Conservation (phyloP, 805 yeast genomes). For the Nakazawaea pomicola region DNA sequence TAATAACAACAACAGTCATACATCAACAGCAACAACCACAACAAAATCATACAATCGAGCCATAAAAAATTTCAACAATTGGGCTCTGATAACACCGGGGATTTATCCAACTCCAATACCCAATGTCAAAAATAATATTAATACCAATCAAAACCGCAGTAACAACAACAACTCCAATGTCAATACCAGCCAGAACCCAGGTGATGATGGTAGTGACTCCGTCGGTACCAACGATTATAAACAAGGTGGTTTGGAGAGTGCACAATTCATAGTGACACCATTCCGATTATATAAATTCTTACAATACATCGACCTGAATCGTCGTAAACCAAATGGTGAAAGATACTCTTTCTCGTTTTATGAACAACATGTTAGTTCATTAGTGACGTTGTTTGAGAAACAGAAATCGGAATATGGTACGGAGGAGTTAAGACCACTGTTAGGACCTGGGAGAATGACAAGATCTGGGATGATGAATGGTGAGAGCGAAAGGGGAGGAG, state of each 20-base stretch:
- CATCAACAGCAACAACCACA: background rate
- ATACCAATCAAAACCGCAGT: too few relatives aligned
- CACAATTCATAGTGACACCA: conserved; percentile 13
- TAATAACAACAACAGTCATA: too few relatives aligned
- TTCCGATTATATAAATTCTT: conserved; percentile 5
- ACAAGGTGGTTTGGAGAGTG: too few relatives aligned
- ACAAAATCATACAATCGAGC: conserved; percentile 9
- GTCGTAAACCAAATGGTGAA: conserved; percentile 7
- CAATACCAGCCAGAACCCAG: too few relatives aligned
- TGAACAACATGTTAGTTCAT: conserved; percentile 13
- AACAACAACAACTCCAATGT: too few relatives aligned
- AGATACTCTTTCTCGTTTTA: conserved; percentile 11
- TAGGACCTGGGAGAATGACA: too few relatives aligned
- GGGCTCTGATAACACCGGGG: background rate
- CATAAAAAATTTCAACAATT: background rate
- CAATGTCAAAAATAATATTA: too few relatives aligned
- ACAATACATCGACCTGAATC: background rate
- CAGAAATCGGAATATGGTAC: conserved; percentile 4
- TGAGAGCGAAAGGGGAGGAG: too few relatives aligned
- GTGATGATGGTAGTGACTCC: too few relatives aligned
- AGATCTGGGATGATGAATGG: too few relatives aligned
- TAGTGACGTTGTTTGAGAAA: conserved; percentile 10
- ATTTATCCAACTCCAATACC: background rate
- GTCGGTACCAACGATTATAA: too few relatives aligned
- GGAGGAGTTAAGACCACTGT: too few relatives aligned